Evolutionary conservation across 345 rosid genomes (phyloP), one percentile per base, ranked within the genome.

Genomic region (Cochlearia excelsa): DNA sequence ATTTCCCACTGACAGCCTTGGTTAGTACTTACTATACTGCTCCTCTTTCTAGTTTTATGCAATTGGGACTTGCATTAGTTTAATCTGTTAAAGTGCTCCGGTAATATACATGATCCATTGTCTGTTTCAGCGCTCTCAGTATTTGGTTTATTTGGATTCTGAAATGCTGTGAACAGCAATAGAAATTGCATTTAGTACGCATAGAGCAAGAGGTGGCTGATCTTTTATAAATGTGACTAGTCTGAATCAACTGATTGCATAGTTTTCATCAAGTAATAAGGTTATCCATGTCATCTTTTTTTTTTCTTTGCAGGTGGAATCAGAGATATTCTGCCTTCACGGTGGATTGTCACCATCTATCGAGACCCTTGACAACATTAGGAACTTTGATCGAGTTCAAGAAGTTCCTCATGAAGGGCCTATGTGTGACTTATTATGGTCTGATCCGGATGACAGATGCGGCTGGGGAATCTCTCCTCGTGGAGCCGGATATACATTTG

Each of bases 401-500:
- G 99, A 89, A 78, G 97, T 93, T 68, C 99, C 97, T 6, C 94
- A 89, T 46, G 97, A 93, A 78, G 99, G 99, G 33, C 95, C 99
- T 34, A 93, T 93, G 99, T 93, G 99, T 78, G 99, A 93, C 75
- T 85, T 93, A 38, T 78, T 93, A 68, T 93, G 99, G 97, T 89
- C 97, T 75, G 97, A 93, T 69, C 99, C 97, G 11, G 99, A 93
- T 68, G 97, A 93, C 64, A 78, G 99, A 37, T 89, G 97, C 69
- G 97, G 99, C 48, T 93, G 99, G 99, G 99, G 97, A 8, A 93
- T 93, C 72, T 93, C 99, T 62, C 99, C 97, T 11, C 86, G 94
- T 59, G 99, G 99, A 64, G 98, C 98, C 31, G 98, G 98, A 51
- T 92, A 89, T 74, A 92, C 98, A 46, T 92, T 92, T 77, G 99